Conservation (phyloP, 2,329 filamentous ascomycete genomes). For the Sporothrix protearum region DNA sequence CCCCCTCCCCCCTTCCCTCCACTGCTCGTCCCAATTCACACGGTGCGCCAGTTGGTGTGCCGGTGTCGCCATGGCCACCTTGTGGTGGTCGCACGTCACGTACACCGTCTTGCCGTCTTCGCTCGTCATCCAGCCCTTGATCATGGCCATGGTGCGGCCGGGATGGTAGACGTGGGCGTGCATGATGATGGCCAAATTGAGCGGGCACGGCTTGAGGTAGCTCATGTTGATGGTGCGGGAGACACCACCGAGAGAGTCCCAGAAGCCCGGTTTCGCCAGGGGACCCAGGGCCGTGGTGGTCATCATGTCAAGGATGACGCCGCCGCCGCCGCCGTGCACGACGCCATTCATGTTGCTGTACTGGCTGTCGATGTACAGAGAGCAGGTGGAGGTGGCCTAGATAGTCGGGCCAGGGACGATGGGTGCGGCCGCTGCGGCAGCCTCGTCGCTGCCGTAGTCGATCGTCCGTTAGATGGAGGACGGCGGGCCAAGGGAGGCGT, state of each 20-base stretch:
- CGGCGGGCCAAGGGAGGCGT: slow-evolving; percentile 31
- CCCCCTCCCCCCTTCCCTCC: slow-evolving; percentile 35
- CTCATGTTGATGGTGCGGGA: slow-evolving; percentile 49
- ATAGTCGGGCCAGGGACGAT: slow-evolving; percentile 22
- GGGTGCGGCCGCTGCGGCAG: not conserved
- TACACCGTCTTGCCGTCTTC: slow-evolving; percentile 46
- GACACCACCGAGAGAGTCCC: slow-evolving; percentile 49
- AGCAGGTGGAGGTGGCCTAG: slow-evolving; percentile 40
- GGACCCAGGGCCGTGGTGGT: slow-evolving; percentile 50
- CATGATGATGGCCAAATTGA: slow-evolving; percentile 41
- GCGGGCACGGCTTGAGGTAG: slow-evolving; percentile 48
- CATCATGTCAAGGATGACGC: slow-evolving; percentile 54
- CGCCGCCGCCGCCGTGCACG: slow-evolving; percentile 53
- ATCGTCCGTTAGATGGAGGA: not conserved
- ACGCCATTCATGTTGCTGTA: slow-evolving; percentile 47
- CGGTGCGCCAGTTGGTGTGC: slow-evolving; percentile 39
- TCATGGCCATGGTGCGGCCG: slow-evolving; percentile 51
- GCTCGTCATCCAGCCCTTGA: slow-evolving; percentile 48
- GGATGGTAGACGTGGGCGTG: slow-evolving; percentile 43
- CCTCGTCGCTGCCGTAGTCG: not conserved
- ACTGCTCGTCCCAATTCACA: slow-evolving; percentile 45
- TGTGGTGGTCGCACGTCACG: slow-evolving; percentile 52
- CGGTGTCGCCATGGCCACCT: slow-evolving; percentile 44
- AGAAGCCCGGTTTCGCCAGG: slow-evolving; percentile 46
- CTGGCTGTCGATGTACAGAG: slow-evolving; percentile 41